Conservation (phyloP, 768 basidiomycete species). For the Kwoniella europaea region DNA sequence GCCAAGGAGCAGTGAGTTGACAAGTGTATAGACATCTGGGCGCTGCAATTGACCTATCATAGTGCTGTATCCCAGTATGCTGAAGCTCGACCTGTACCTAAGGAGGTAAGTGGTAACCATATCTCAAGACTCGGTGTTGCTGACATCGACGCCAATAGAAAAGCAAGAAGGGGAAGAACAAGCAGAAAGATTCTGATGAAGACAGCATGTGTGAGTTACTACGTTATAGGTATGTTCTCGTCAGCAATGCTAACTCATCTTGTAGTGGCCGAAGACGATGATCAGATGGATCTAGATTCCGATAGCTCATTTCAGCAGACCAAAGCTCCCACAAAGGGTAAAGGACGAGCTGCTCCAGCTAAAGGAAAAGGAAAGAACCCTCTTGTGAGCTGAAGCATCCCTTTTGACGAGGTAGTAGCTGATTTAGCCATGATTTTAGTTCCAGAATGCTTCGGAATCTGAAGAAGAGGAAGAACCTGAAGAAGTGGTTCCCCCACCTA, state of each 20-base stretch:
- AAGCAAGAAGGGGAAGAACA: conserved; percentile 36
- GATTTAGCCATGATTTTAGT: conserved; percentile 20
- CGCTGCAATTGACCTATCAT: neutral
- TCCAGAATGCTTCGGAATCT: conserved; percentile 44
- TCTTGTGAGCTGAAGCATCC: conserved; percentile 37
- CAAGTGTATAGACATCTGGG: neutral
- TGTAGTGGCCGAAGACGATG: conserved; percentile 81
- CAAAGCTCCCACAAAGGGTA: conserved; percentile 45
- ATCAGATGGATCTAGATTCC: conserved; percentile 60
- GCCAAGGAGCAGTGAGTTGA: conserved; percentile 54
- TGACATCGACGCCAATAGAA: conserved; percentile 2
- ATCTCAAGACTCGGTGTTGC: neutral
- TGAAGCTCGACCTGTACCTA: conserved; percentile 59
- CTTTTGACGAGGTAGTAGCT: neutral
- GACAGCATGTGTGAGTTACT: conserved; percentile 55
- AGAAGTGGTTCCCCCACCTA: conserved; percentile 38
- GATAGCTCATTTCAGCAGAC: conserved; percentile 65
- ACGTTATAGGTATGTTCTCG: neutral
- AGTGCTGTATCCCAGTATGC: conserved; percentile 42
- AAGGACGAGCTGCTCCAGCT: conserved; percentile 42
- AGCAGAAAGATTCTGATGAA: conserved; percentile 43
- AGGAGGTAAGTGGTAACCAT: conserved; percentile 29
- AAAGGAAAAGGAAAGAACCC: conserved; percentile 41
- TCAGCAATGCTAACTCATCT: conserved; percentile 27
- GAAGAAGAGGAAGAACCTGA: conserved; percentile 53